Evolutionary conservation across 805 yeast genomes (phyloP).

Genomic region (Grigorovia humatica): DNA sequence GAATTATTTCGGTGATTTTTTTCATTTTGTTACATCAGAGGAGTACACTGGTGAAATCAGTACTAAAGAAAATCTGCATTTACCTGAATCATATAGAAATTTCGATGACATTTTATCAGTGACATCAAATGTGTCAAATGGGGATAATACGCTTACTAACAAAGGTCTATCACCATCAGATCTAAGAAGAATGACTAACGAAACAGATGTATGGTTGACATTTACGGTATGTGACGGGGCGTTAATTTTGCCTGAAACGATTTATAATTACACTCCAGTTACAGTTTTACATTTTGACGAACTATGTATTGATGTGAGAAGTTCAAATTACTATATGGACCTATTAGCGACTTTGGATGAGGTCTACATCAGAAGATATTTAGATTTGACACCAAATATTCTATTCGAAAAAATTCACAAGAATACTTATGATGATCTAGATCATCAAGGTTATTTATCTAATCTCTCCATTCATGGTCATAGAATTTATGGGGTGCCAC

Average conservation of each 20-base stretch:
- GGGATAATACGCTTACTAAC: background rate
- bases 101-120: background rate
- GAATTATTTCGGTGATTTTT: slow-evolving; percentile 81
- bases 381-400: slow-evolving; percentile 10
- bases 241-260: slow-evolving; percentile 57
- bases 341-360: slow-evolving; percentile 48
- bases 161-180: slow-evolving; percentile 6
- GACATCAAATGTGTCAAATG: background rate
- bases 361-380: slow-evolving; percentile 11
- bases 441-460: slow-evolving; percentile 25
- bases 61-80: slow-evolving; percentile 4
- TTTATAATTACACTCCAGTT: slow-evolving; percentile 56
- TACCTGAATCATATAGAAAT: slow-evolving; percentile 1
- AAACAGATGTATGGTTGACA: slow-evolving; percentile 64
- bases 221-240: slow-evolving; percentile 64
- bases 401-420: slow-evolving; percentile 25
- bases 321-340: slow-evolving; percentile 90
- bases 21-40: slow-evolving; percentile 77
- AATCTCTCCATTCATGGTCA: slow-evolving; percentile 69
- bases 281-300: slow-evolving; percentile 52
- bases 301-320: slow-evolving; percentile 70
- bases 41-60: slow-evolving; percentile 44
- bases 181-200: slow-evolving; percentile 48
- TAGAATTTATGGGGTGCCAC: slow-evolving; percentile 88
- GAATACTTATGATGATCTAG: slow-evolving; percentile 9